Conservation (phyloP, 2,329 filamentous ascomycete genomes). For the Davidsoniella australis region DNA sequence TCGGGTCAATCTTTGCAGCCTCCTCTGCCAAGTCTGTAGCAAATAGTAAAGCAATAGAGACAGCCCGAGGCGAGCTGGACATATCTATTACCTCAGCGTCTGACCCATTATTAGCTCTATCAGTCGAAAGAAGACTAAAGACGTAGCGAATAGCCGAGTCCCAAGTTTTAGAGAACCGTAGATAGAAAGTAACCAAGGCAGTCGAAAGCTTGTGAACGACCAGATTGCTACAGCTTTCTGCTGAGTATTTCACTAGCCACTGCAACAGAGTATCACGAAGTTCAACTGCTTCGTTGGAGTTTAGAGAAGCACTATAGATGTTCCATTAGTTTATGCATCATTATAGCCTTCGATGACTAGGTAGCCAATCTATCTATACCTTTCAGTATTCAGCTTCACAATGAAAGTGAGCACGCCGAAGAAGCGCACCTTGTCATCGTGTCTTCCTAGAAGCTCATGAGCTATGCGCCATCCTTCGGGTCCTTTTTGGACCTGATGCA, state of each 20-base stretch:
- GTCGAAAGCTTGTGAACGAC: slow-evolving; percentile 60
- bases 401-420: slow-evolving; percentile 87
- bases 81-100: neutral
- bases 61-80: slow-evolving; percentile 1
- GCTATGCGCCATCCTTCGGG: slow-evolving; percentile 74
- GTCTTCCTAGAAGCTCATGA: slow-evolving; percentile 51
- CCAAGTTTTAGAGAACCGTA: slow-evolving; percentile 54
- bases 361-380: slow-evolving; percentile 32
- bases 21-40: slow-evolving; percentile 39
- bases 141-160: slow-evolving; percentile 46
- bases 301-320: slow-evolving; percentile 28
- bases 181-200: slow-evolving; percentile 59
- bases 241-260: slow-evolving; percentile 42
- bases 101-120: neutral
- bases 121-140: slow-evolving; percentile 25
- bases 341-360: neutral
- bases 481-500: slow-evolving; percentile 66
- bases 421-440: slow-evolving; percentile 65
- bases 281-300: slow-evolving; percentile 38
- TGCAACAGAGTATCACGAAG: slow-evolving; percentile 43
- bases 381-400: slow-evolving; percentile 86
- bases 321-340: neutral
- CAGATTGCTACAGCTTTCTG: slow-evolving; percentile 35
- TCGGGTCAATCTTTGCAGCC: slow-evolving; percentile 48
- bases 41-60: slow-evolving; percentile 9